A percentile compares a stretch with the other conserved stretches of the same genome.
Conservation (phyloP, 108 stramenopile genomes). For the Nitzschia sp. region DNA sequence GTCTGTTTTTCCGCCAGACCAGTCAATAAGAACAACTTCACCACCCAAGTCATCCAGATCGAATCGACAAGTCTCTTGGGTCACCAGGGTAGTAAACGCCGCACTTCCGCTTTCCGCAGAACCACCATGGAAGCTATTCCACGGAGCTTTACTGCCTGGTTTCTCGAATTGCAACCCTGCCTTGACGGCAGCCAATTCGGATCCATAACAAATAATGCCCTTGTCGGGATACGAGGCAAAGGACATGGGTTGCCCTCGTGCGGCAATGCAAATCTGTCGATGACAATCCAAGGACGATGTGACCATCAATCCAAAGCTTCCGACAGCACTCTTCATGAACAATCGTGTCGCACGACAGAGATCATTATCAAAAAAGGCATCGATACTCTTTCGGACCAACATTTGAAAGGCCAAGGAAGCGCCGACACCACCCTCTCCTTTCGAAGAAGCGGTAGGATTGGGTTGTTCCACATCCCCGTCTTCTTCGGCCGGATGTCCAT, state of each 20-base stretch:
- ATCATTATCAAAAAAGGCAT: slow-evolving; percentile 84
- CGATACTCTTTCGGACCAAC: slow-evolving; percentile 31
- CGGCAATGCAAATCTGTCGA: slow-evolving; percentile 80
- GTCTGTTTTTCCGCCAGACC: slow-evolving; percentile 31
- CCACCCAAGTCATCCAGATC: slow-evolving; percentile 76
- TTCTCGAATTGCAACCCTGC: slow-evolving; percentile 47
- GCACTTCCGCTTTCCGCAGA: too few species aligned
- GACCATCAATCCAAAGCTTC: slow-evolving; percentile 73
- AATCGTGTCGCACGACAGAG: slow-evolving; percentile 53
- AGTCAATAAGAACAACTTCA: slow-evolving; percentile 62
- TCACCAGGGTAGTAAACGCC: slow-evolving; percentile 13
- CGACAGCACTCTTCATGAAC: slow-evolving; percentile 71
- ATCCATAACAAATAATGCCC: slow-evolving; percentile 75
- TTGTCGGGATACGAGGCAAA: slow-evolving; percentile 44
- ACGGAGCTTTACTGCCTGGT: slow-evolving; percentile 14
- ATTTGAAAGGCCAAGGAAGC: neutral
- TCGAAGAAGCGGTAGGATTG: neutral
- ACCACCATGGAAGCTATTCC: neutral
- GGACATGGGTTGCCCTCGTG: slow-evolving; percentile 68
- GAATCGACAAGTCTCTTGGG: slow-evolving; percentile 52
- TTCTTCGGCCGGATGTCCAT: neutral
- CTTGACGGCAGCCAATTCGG: slow-evolving; percentile 84
- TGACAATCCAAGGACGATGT: slow-evolving; percentile 70
- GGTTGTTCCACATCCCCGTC: slow-evolving; percentile 16
- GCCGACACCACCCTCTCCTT: neutral